phyloP scores from a whole-genome alignment of 768 basidiomycete species.

The Termitomyces sp. region DNA sequence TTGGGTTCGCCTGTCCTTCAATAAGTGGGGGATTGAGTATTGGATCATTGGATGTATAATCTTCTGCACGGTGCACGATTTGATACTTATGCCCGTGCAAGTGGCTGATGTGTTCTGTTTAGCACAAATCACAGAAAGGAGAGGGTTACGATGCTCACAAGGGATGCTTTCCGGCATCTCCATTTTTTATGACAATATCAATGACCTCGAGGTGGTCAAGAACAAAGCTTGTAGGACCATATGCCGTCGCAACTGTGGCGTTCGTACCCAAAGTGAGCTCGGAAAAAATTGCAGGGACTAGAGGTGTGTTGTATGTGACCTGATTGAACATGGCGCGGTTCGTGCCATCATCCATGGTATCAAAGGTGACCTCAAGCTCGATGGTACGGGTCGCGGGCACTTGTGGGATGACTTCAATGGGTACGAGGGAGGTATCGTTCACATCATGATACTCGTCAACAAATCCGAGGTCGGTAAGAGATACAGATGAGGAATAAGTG shows the following conservation, averaged over 20 bases:
- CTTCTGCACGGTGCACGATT: constrained; percentile 65
- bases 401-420: constrained; percentile 48
- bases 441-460: constrained; percentile 56
- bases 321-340: constrained; percentile 78
- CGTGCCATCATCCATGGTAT: constrained; percentile 81
- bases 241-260: constrained; percentile 61
- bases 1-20: constrained; percentile 80
- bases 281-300: constrained; percentile 75
- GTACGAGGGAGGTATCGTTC: constrained; percentile 66
- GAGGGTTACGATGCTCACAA: constrained; percentile 49
- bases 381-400: constrained; percentile 50
- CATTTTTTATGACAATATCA: constrained; percentile 72
- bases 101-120: constrained; percentile 49
- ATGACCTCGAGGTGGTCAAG: constrained; percentile 71
- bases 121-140: neutral
- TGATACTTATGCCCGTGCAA: constrained; percentile 87
- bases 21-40: constrained; percentile 73
- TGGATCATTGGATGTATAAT: constrained; percentile 73
- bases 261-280: constrained; percentile 71
- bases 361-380: constrained; percentile 70
- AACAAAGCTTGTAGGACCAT: constrained; percentile 77
- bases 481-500: constrained; percentile 56
- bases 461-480: constrained; percentile 46
- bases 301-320: constrained; percentile 61
- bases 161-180: constrained; percentile 73